Evolutionary conservation across 441 rosid species (phyloP), one percentile per base, ranked within the genome.

Genomic region (Heliophila coronopifolia): DNA sequence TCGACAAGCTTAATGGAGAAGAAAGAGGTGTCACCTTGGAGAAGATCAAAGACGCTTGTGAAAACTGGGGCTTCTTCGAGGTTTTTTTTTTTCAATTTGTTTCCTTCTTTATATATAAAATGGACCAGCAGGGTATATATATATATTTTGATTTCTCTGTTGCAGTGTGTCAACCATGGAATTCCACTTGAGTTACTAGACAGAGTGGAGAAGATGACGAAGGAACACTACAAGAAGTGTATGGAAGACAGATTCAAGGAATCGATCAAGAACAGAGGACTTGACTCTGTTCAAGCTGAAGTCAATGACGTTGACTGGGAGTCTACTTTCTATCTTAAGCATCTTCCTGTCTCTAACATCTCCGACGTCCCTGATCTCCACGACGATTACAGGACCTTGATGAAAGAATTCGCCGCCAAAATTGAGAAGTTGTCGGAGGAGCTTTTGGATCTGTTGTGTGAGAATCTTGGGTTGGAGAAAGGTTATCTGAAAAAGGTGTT

Each of bases 241-340:
- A 77, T 83, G 97, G 91, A 86, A 67, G 83, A 81, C 19, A 80
- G 85, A 54, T 90, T 90, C 65, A 76, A 76, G 39, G 95, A 84
- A 39, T 34, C 80, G 51, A 77, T 86, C 6, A 79, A 71, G 25
- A 72, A 69, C 72, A 82, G 69, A 47, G 94, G 79, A 3, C 77
- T 84, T 0, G 90, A 78, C 17, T 81, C 68, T 33, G 74, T 77
- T 31, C 63, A 61, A 24, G 36, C 77, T 2, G 92, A 84, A 79
- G 74, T 86, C 52, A 68, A 69, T 12, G 90, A 86, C 45, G 53
- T 86, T 77, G 98, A 90, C 45, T 90, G 98, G 98, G 98, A 90
- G 50, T 78, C 84, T 58, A 86, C 98, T 32, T 86, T 86, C 70
- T 65, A 11, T 62, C 40, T 90, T 9, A 79, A 79, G 20, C 98